Evolutionary conservation across 805 yeast genomes (phyloP), one percentile per base, ranked within the genome.

Genomic region (Kurtzmaniella cleridarum): DNA sequence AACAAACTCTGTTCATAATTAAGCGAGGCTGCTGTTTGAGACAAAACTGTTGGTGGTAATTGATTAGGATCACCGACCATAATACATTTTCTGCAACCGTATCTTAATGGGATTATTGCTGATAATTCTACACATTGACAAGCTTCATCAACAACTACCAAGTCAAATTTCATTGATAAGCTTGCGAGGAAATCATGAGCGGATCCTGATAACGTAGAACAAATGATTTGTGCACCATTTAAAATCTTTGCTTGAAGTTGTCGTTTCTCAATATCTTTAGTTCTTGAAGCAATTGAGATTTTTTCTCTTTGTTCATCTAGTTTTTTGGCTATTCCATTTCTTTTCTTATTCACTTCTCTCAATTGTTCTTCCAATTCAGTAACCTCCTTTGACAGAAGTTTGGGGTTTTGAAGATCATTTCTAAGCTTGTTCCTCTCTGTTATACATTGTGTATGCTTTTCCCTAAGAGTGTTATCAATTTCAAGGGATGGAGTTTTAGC

Each of bases 1-100:
- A 93, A 93, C 53, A 93, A 68, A 55, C 95, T 84, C 59, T 91
- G 96, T 46, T 91, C 96, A 54, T 93, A 93, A 32, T 78, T 77
- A 49, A 71, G 76, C 3, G 76, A 68, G 1, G 95, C 82, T 1
- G 98, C 98, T 11, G 79, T 82, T 49, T 84, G 89, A 0, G 97
- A 91, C 14, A 93, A 63, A 9, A 91, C 98, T 0, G 98, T 91
- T 0, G 98, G 98, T 0, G 98, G 98, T 45, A 93, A 72, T 64
- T 93, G 98, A 57, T 93, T 90, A 2, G 98, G 98, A 65, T 93
- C 98, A 58, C 98, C 98, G 34, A 93, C 98, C 95, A 93, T 84
- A 35, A 93, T 83, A 64, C 98, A 91, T 40, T 80, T 78, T 43
- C 74, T 80, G 51, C 95, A 85, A 1, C 98, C 98, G 57, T 90